Conservation (phyloP, 2,329 filamentous ascomycete genomes). For the Lasiodiplodia sp. region DNA sequence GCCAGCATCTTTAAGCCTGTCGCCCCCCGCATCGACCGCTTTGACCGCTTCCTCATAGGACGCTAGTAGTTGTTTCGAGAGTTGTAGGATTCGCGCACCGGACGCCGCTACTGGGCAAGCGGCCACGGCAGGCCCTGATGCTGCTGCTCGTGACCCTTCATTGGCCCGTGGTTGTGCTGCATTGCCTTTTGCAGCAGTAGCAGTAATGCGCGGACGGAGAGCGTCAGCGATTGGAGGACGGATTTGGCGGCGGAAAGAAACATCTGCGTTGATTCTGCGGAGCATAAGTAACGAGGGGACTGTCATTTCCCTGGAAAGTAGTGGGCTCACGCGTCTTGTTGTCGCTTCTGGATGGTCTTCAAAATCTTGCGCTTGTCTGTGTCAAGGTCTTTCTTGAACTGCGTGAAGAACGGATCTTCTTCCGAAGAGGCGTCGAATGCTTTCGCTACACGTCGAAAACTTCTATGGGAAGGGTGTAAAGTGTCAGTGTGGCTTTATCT, state of each 20-base stretch:
- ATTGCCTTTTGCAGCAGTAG: not conserved
- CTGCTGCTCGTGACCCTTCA: not conserved
- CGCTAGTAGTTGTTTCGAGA: constrained; percentile 10
- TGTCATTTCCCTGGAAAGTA: not conserved
- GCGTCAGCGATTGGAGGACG: constrained; percentile 5
- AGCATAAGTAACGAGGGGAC: not conserved
- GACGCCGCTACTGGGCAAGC: constrained; percentile 1
- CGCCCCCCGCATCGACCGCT: not conserved
- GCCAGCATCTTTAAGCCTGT: not conserved
- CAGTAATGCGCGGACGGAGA: not conserved
- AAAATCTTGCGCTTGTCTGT: constrained; percentile 4
- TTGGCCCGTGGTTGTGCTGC: not conserved
- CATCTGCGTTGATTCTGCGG: constrained; percentile 1
- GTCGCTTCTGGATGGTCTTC: not conserved
- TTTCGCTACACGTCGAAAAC: constrained; percentile 34
- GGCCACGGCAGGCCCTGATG: not conserved
- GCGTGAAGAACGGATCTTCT: constrained; percentile 13
- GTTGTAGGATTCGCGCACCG: not conserved
- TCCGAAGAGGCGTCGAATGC: not conserved
- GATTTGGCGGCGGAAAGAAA: not conserved
- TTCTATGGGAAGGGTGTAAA: constrained; percentile 31
- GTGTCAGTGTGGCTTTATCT: not conserved
- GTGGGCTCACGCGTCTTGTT: constrained; percentile 16
- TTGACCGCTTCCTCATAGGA: not conserved
- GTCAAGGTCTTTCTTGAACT: not conserved